Conservation (phyloP, 768 basidiomycete species). For the Lentinus tigrinus region DNA sequence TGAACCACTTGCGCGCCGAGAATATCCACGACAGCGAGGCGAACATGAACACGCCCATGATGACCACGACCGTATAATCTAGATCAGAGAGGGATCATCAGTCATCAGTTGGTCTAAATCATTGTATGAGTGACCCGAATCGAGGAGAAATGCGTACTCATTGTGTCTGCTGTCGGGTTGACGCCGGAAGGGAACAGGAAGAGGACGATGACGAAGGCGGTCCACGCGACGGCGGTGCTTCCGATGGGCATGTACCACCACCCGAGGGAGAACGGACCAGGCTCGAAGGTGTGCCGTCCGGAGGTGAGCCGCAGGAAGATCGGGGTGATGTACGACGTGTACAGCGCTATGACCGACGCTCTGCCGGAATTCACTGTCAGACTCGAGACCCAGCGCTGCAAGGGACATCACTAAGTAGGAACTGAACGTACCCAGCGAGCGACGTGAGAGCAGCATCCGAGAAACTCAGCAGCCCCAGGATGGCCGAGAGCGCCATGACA, state of each 20-base stretch:
- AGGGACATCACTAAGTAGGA: neutral
- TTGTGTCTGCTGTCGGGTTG: constrained; percentile 39
- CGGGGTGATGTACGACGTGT: constrained; percentile 64
- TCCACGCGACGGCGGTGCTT: constrained; percentile 62
- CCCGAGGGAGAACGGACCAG: constrained; percentile 63
- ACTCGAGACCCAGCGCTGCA: too few species aligned
- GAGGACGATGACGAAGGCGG: constrained; percentile 56
- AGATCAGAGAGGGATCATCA: neutral
- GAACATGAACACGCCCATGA: constrained; percentile 64
- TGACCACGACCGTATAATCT: constrained; percentile 72
- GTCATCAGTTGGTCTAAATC: too few species aligned
- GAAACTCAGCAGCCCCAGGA: constrained; percentile 68
- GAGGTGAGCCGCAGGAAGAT: constrained; percentile 73
- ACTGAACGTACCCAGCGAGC: constrained; percentile 55
- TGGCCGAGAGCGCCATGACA: constrained; percentile 53
- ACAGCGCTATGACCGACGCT: constrained; percentile 69
- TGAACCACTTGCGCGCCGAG: constrained; percentile 72
- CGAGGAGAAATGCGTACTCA: constrained; percentile 47
- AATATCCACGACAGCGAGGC: constrained; percentile 62
- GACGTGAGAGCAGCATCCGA: constrained; percentile 61
- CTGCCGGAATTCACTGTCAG: constrained; percentile 34
- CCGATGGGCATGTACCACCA: constrained; percentile 61
- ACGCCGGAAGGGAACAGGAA: constrained; percentile 55
- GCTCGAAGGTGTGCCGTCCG: constrained; percentile 54
- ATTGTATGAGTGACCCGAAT: too few species aligned